Percentiles rank a stretch among this genome's conserved stretches.
phyloP scores from a whole-genome alignment of 2,329 filamentous ascomycete species.

The Diplocarpon mali region DNA sequence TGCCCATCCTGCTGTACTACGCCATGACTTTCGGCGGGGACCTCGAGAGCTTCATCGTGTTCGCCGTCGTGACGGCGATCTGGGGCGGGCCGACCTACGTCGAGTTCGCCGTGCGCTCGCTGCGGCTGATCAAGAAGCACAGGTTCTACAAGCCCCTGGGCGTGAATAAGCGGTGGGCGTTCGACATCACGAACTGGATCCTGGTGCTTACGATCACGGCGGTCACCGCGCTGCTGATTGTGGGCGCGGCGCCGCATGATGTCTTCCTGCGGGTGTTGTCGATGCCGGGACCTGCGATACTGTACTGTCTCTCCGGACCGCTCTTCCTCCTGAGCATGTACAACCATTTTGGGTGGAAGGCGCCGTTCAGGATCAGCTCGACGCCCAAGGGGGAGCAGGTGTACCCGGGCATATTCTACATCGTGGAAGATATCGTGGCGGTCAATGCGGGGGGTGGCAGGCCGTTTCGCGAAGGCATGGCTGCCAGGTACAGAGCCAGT shows the following conservation, averaged over 20 bases:
- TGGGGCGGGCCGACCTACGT: conserved; percentile 45
- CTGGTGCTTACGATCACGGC: conserved; percentile 33
- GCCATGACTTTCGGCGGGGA: conserved; percentile 32
- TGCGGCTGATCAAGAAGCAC: conserved; percentile 37
- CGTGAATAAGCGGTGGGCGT: conserved; percentile 35
- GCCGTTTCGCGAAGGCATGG: conserved; percentile 33
- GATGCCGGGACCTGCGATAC: conserved; percentile 40
- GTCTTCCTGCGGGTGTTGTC: conserved; percentile 39
- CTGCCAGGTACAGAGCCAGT: conserved; percentile 33
- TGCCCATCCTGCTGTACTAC: conserved; percentile 43
- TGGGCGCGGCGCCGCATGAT: conserved; percentile 39
- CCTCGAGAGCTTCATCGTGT: conserved; percentile 32
- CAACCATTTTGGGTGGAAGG: conserved; percentile 26
- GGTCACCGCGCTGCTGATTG: conserved; percentile 39
- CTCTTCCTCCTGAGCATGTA: conserved; percentile 30
- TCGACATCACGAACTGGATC: conserved; percentile 38
- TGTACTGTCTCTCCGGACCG: conserved; percentile 36
- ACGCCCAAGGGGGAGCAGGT: conserved; percentile 47
- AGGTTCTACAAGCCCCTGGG: conserved; percentile 41
- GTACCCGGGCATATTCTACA: conserved; percentile 49
- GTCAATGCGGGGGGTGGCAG: conserved; percentile 53
- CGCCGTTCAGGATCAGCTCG: conserved; percentile 53
- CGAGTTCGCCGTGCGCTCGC: conserved; percentile 38
- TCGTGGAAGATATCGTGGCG: conserved; percentile 57
- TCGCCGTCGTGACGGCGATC: conserved; percentile 43